Evolutionary conservation across 2,329 filamentous ascomycete genomes (phyloP), one percentile per base, ranked within the genome.

Genomic region (Diaporthe helianthi): DNA sequence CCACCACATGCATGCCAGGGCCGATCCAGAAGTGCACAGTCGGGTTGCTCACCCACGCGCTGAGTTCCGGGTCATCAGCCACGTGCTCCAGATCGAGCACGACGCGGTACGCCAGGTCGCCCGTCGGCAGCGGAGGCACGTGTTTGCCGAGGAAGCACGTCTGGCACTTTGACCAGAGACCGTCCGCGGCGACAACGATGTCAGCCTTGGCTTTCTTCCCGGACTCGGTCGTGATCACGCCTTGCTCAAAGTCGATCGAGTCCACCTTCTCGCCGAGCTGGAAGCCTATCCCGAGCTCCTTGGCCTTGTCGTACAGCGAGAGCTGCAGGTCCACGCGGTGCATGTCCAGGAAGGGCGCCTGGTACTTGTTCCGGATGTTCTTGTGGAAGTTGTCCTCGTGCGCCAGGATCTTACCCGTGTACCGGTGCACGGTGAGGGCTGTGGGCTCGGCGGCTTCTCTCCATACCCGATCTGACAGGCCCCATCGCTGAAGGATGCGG

Each of bases 101-200:
- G 41, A 91, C 85, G 1, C 89, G 82, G 73, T 90, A 92, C 1
- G 89, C 90, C 17, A 92, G 76, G 75, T 92, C 89, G 0, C 89
- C 89, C 0, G 89, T 91, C 0, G 87, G 84, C 9, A 84, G 76
- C 0, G 89, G 87, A 6, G 80, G 78, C 44, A 86, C 84, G 4
- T 80, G 78, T 0, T 75, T 78, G 0, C 82, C 82, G 0, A 87
- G 76, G 19, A 86, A 83, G 3, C 79, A 78, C 63, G 84, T 81
- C 0, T 89, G 82, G 53, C 84, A 88, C 15, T 80, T 79, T 2
- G 87, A 90, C 87, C 88, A 90, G 0, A 92, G 78, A 0, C 90
- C 90, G 71, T 92, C 90, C 0, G 89, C 88, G 0, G 84, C 89
- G 1, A 92, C 81, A 6, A 92, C 79, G 8, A 91, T 77, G 72